phyloP scores from a whole-genome alignment of 805 yeast genomes.

The Jamesozyma lodderae region DNA sequence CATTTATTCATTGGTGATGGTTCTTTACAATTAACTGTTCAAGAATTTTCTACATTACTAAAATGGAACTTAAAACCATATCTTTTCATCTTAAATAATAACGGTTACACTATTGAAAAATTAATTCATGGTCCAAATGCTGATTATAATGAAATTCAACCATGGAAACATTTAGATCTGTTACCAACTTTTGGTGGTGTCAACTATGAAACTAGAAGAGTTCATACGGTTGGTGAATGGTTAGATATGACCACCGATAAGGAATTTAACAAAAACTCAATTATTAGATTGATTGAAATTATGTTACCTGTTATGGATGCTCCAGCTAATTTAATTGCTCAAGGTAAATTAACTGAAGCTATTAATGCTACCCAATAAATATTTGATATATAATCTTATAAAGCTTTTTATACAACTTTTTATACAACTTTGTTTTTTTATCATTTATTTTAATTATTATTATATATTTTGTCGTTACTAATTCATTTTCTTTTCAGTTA shows the following conservation, averaged over 20 bases:
- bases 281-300: constrained; percentile 56
- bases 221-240: constrained; percentile 48
- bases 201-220: constrained; percentile 27
- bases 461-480: too few relatives aligned
- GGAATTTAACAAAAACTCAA: constrained; percentile 43
- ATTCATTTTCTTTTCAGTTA: too few relatives aligned
- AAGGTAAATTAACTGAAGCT: constrained; percentile 51
- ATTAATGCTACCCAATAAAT: constrained; percentile 31
- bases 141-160: constrained; percentile 48
- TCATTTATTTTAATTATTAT: too few relatives aligned
- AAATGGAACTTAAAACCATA: constrained; percentile 52
- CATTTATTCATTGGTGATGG: constrained; percentile 59
- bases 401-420: too few relatives aligned
- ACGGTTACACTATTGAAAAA: constrained; percentile 59
- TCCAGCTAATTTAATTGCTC: constrained; percentile 51
- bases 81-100: constrained; percentile 51
- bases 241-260: constrained; percentile 38
- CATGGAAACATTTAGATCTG: constrained; percentile 44
- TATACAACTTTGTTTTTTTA: too few relatives aligned
- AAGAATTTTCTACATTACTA: constrained; percentile 53
- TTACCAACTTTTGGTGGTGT: constrained; percentile 1
- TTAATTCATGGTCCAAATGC: constrained; percentile 54
- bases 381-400: too few relatives aligned
- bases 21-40: constrained; percentile 56
- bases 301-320: constrained; percentile 64